Conservation (phyloP, 495 filamentous ascomycete genomes). For the Hypoxylon fragiforme region DNA sequence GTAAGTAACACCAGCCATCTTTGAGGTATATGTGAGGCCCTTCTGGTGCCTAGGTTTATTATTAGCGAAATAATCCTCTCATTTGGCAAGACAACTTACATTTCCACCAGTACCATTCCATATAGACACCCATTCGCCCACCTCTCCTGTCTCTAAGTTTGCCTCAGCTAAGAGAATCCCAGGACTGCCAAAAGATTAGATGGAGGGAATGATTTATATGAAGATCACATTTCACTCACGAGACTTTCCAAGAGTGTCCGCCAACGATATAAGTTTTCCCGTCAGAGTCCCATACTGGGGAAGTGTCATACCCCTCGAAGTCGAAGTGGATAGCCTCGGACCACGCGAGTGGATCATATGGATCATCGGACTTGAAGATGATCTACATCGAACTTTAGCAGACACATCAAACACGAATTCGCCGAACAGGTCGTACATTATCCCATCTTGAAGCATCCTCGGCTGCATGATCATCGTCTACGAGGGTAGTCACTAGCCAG, state of each 20-base stretch:
- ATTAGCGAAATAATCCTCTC: background rate
- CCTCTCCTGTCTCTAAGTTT: constrained; percentile 42
- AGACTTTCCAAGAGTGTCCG: constrained; percentile 48
- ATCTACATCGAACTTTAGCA: constrained; percentile 27
- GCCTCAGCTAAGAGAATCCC: constrained; percentile 44
- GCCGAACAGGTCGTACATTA: constrained; percentile 30
- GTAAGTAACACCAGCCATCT: constrained; percentile 65
- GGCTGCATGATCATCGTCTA: constrained; percentile 44
- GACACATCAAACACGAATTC: background rate
- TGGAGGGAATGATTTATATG: background rate
- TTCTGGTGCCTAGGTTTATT: constrained; percentile 52
- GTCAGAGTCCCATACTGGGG: constrained; percentile 56
- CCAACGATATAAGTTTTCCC: constrained; percentile 53
- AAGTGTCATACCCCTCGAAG: constrained; percentile 47
- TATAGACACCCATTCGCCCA: constrained; percentile 43
- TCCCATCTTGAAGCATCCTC: constrained; percentile 46
- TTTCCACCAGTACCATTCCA: constrained; percentile 50
- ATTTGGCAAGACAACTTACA: constrained; percentile 11
- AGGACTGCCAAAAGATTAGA: constrained; percentile 29
- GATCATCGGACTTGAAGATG: constrained; percentile 45
- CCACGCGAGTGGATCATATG: constrained; percentile 41
- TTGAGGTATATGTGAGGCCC: constrained; percentile 67
- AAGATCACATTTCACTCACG: too few relatives aligned
- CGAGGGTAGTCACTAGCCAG: constrained; percentile 49
- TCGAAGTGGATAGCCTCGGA: constrained; percentile 47